Conservation (phyloP, 179 eudicot species). For the Nepenthes alata region DNA sequence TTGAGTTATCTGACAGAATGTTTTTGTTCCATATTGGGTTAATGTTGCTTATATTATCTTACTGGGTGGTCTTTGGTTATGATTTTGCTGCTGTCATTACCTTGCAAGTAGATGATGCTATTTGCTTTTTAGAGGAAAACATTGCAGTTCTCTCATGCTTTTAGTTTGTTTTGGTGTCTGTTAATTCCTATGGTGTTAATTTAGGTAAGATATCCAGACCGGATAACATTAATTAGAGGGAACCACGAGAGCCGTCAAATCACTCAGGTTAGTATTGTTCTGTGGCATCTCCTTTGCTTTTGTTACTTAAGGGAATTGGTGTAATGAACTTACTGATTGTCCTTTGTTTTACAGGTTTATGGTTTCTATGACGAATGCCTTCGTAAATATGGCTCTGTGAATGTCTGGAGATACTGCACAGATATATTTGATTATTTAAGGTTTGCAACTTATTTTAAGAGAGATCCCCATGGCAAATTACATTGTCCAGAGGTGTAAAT, state of each 20-base stretch:
- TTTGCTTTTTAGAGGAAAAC: background rate
- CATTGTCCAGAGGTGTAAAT: too few species aligned
- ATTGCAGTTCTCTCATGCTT: background rate
- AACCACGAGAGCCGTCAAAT: constrained; percentile 96
- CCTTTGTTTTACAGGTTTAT: constrained; percentile 46
- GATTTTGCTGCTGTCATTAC: too few species aligned
- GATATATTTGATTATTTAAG: constrained; percentile 91
- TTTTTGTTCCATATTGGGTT: too few species aligned
- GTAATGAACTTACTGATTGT: constrained; percentile 13
- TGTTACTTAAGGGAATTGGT: background rate
- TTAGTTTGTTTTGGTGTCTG: background rate
- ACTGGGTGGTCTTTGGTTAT: too few species aligned
- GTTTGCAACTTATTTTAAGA: constrained; percentile 28
- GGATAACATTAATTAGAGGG: constrained; percentile 84
- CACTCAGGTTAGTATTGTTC: constrained; percentile 47
- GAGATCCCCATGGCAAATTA: too few species aligned
- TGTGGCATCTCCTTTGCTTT: background rate
- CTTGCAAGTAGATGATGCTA: background rate
- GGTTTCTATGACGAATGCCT: constrained; percentile 97
- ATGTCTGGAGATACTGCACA: constrained; percentile 98
- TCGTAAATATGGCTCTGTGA: constrained; percentile 86
- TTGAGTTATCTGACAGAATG: too few species aligned
- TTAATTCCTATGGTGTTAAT: constrained; percentile 10
- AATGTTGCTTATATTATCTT: too few species aligned
- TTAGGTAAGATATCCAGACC: constrained; percentile 93